Evolutionary conservation across 148 eudicot species (phyloP).

Genomic region (Vaccinium macrocarpon): DNA sequence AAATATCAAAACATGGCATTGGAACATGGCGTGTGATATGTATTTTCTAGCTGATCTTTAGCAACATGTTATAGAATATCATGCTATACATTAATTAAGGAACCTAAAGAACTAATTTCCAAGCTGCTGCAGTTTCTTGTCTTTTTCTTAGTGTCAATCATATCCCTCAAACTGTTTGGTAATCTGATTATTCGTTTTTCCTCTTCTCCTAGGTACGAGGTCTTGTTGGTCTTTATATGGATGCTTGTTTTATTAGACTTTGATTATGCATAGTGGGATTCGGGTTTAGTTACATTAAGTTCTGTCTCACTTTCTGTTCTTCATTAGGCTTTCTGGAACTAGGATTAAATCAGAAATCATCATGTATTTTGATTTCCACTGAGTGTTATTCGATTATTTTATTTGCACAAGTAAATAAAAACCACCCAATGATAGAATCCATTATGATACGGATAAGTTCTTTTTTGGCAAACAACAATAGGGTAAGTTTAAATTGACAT

Average conservation of each 20-base stretch:
- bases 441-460: background rate
- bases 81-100: too few relatives aligned
- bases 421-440: background rate
- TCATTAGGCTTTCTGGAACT: background rate
- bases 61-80: too few relatives aligned
- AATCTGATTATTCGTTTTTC: too few relatives aligned
- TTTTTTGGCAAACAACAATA: background rate
- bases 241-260: background rate
- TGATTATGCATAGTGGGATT: background rate
- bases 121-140: too few relatives aligned
- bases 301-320: background rate
- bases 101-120: too few relatives aligned
- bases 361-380: background rate
- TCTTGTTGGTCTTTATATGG: too few relatives aligned
- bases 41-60: too few relatives aligned
- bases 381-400: background rate
- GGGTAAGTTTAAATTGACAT: background rate
- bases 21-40: too few relatives aligned
- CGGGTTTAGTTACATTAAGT: background rate
- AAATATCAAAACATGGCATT: too few relatives aligned
- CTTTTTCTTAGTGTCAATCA: too few relatives aligned
- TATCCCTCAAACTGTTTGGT: too few relatives aligned
- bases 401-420: background rate
- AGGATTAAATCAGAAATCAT: background rate
- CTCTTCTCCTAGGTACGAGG: too few relatives aligned